These are phyloP conservation scores for Cutaneotrichosporon sp. DNA, from an alignment of 1,284 basidiomycete species.

Conservation along the genomic window DNA sequence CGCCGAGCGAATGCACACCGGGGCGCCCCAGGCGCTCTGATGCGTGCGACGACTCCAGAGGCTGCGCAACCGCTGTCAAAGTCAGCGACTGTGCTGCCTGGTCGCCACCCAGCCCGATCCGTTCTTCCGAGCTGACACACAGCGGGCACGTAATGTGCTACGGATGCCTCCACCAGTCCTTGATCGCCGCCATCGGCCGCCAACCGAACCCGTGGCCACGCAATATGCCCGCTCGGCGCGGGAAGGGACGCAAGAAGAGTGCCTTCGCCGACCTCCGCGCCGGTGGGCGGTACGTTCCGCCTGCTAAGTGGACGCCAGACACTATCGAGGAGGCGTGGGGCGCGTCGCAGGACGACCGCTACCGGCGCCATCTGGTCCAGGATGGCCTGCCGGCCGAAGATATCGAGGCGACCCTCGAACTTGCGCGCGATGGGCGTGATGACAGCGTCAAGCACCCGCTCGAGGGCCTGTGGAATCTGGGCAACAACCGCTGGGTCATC, in stretches of 20 bases:
- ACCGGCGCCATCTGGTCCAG: constrained; percentile 5
- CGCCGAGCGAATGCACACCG: too few relatives aligned
- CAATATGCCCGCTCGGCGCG: neutral
- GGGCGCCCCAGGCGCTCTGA: too few relatives aligned
- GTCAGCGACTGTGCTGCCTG: too few relatives aligned
- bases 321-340: constrained; percentile 21
- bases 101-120: too few relatives aligned
- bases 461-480: constrained; percentile 42
- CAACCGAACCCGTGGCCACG: constrained; percentile 37
- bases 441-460: constrained; percentile 32
- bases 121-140: constrained; percentile 9
- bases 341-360: constrained; percentile 4
- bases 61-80: too few relatives aligned
- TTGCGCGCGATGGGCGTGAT: constrained; percentile 13
- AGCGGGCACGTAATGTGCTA: constrained; percentile 51
- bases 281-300: constrained; percentile 14
- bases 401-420: constrained; percentile 21
- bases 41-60: too few relatives aligned
- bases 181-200: constrained; percentile 43
- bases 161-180: constrained; percentile 41
- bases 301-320: constrained; percentile 35
- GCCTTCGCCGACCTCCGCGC: constrained; percentile 1
- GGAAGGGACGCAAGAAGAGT: constrained; percentile 13
- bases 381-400: constrained; percentile 15
- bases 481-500: constrained; percentile 31